phyloP scores from a whole-genome alignment of 2,329 filamentous ascomycete species.

The Botrytis paeoniae region DNA sequence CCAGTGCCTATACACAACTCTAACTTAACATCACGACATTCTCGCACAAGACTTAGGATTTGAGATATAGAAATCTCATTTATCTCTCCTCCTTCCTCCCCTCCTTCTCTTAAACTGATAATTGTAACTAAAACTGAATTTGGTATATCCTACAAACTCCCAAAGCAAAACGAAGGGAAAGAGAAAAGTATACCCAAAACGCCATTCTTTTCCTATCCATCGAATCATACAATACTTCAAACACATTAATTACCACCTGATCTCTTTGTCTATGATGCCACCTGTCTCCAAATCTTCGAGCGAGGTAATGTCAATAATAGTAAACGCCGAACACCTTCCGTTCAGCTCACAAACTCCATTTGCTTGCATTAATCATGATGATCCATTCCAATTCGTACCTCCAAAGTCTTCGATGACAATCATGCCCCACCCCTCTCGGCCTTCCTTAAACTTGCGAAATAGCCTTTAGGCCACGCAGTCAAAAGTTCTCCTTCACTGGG shows the following conservation, averaged over 20 bases:
- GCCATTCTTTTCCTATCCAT: constrained; percentile 4
- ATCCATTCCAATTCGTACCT: constrained; percentile 4
- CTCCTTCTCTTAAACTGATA: not conserved
- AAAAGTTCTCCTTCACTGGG: constrained; percentile 57
- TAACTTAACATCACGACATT: not conserved
- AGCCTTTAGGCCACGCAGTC: constrained; percentile 57
- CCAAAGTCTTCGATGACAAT: not conserved
- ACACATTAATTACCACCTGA: constrained; percentile 8
- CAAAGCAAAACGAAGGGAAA: not conserved
- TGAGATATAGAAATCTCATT: not conserved
- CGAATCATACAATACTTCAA: constrained; percentile 4
- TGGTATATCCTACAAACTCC: constrained; percentile 17
- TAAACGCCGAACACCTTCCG: constrained; percentile 4
- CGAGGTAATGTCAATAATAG: not conserved
- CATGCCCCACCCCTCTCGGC: constrained; percentile 20
- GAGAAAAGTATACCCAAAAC: not conserved
- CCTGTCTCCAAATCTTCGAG: not conserved
- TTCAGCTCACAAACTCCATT: not conserved
- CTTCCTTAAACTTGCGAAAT: constrained; percentile 55
- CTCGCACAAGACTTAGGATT: not conserved
- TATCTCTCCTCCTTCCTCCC: not conserved
- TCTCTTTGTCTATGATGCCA: not conserved
- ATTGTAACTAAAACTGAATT: not conserved
- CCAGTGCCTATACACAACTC: not conserved
- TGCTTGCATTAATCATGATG: not conserved